Conservation (phyloP, 441 rosid species). For the Adansonia gregorii region DNA sequence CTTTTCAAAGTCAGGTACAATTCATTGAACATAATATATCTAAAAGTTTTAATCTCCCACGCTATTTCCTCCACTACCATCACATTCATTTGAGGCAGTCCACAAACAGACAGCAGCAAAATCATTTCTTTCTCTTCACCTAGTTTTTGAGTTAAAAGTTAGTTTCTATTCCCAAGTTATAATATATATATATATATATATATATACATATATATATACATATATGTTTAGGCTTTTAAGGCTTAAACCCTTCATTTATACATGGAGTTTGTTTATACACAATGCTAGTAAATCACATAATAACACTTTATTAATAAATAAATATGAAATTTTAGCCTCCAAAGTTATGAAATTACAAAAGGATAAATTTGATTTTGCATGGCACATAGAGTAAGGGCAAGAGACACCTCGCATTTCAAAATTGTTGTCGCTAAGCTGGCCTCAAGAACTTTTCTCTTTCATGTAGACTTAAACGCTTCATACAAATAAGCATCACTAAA, state of each 20-base stretch:
- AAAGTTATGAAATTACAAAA: not conserved
- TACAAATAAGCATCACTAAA: not conserved
- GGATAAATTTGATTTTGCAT: not conserved
- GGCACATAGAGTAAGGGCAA: not conserved
- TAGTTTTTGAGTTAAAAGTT: not conserved
- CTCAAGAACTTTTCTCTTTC: not conserved
- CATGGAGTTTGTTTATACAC: not conserved
- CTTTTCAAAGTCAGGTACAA: not conserved
- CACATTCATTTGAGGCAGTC: slow-evolving; percentile 7
- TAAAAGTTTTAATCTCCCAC: not conserved
- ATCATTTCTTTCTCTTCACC: not conserved
- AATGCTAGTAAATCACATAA: too few relatives aligned
- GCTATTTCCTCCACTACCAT: not conserved
- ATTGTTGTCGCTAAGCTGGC: not conserved
- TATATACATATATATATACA: not conserved
- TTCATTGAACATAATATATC: not conserved
- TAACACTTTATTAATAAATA: too few relatives aligned
- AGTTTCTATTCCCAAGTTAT: not conserved
- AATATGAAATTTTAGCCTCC: not conserved
- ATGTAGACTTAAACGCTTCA: not conserved
- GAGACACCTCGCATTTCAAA: not conserved
- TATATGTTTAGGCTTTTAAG: not conserved
- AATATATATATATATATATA: too few relatives aligned
- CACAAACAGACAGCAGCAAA: not conserved
- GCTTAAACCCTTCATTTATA: not conserved